phyloP scores from a whole-genome alignment of 1,284 basidiomycete species.

The Trichosporon coremiiforme region DNA sequence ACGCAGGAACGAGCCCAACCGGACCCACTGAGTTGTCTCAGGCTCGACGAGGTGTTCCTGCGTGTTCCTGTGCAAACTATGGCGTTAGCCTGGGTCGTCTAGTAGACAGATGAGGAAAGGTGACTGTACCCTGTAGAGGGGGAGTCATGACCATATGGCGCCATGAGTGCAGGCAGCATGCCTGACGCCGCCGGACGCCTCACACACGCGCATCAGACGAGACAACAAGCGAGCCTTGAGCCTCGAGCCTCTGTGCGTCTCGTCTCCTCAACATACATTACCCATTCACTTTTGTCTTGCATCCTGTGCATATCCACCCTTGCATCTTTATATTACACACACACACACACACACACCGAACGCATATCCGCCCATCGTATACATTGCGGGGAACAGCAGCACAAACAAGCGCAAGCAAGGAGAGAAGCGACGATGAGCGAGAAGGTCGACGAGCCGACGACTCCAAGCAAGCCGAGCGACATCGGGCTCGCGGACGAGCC shows the following conservation, averaged over 20 bases:
- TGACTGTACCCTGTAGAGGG: too few relatives aligned
- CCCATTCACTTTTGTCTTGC: not conserved
- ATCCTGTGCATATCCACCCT: not conserved
- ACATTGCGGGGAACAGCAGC: too few relatives aligned
- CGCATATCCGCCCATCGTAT: too few relatives aligned
- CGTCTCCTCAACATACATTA: not conserved
- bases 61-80: too few relatives aligned
- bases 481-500: not conserved
- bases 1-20: slow-evolving; percentile 7
- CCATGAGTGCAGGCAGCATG: too few relatives aligned
- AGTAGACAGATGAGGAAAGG: too few relatives aligned
- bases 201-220: slow-evolving; percentile 1
- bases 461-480: slow-evolving; percentile 3
- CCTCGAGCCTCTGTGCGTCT: too few relatives aligned
- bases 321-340: not conserved
- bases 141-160: not conserved
- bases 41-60: not conserved
- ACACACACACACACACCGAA: too few relatives aligned
- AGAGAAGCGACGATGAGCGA: not conserved
- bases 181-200: not conserved
- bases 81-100: too few relatives aligned
- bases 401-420: too few relatives aligned
- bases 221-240: not conserved
- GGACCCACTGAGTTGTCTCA: slow-evolving; percentile 12
- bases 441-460: not conserved